Base-by-base conservation (phyloP, 2,329 filamentous ascomycete genomes). In the Metarhizium rileyi region DNA sequence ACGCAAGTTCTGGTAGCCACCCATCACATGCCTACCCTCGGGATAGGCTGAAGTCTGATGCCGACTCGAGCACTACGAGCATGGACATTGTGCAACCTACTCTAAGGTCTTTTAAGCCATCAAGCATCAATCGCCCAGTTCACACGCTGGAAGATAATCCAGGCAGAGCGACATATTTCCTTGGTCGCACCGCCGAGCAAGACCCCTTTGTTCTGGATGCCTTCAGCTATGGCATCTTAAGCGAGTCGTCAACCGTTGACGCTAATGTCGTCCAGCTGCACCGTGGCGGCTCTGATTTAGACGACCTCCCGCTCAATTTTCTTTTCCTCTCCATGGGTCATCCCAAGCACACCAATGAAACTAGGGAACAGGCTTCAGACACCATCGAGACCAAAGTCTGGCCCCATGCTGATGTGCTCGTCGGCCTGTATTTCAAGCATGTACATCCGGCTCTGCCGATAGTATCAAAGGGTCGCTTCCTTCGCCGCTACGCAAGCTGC, bases 191-290 rank as follows among this genome's bases (percentile, higher is more conserved):
- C 2, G 68, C 65, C 9, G 72, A 75, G 56, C 72, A 75, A 53
- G 73, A 75, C 48, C 66, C 70, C 1, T 66, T 72, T 53, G 63
- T 75, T 8, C 62, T 75, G 4, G 68, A 70, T 35, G 71, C 70
- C 10, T 74, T 75, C 48, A 63, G 71, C 18, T 74, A 72, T 33
- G 65, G 70, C 18, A 67, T 75, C 26, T 59, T 73, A 42, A 73
- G 71, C 41, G 65, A 67, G 44, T 67, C 68, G n/a, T 64, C 66
- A 18, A 68, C 69, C 25, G 62, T 74, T 7, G 70, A 72, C 50
- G 71, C 69, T 51, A 70, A 71, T 45, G 66, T 73, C 44, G 60
- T 70, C 20, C 70, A 73, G 47, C 68, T 72, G 1, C 64, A 66
- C 35, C 55, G 63, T 14, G 70, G 70, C 9, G 58, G 65, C 44